Conservation (phyloP, 805 yeast species). For the Yamadazyma insecticola region DNA sequence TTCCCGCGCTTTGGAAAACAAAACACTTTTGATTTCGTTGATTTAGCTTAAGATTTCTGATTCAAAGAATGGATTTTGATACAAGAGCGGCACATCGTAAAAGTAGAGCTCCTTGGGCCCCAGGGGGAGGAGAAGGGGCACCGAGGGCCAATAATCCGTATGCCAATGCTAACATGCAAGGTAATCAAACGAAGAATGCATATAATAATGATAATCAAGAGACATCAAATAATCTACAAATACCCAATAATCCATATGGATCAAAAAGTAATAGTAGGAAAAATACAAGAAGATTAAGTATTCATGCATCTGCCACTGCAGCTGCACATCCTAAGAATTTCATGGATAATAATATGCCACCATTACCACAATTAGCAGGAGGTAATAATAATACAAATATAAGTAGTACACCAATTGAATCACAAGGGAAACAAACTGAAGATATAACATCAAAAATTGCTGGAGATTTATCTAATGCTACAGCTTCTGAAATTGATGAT, state of each 20-base stretch:
- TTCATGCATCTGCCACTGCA: constrained; percentile 36
- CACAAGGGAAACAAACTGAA: constrained; percentile 3
- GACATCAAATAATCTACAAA: constrained; percentile 5
- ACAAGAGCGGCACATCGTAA: constrained; percentile 29
- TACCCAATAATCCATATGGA: constrained; percentile 15
- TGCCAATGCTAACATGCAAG: constrained; percentile 17
- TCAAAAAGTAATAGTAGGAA: constrained; percentile 6
- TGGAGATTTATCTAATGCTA: constrained; percentile 52
- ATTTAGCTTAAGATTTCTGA: background rate
- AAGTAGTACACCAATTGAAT: no score
- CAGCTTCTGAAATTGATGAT: constrained; percentile 68
- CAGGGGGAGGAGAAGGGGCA: constrained; percentile 4
- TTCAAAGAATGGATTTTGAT: constrained; percentile 28
- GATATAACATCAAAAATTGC: constrained; percentile 15
- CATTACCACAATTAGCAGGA: constrained; percentile 20
- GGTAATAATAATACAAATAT: no score
- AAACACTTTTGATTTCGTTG: no score
- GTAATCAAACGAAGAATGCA: background rate
- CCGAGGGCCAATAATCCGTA: constrained; percentile 20
- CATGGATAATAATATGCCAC: constrained; percentile 26
- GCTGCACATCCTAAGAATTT: constrained; percentile 19
- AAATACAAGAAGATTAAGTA: constrained; percentile 26
- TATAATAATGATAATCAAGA: constrained; percentile 4
- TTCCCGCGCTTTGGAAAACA: no score
- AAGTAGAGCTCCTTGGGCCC: constrained; percentile 42